phyloP scores from a whole-genome alignment of 2,329 filamentous ascomycete species.

The Nigrospora sphaerica region DNA sequence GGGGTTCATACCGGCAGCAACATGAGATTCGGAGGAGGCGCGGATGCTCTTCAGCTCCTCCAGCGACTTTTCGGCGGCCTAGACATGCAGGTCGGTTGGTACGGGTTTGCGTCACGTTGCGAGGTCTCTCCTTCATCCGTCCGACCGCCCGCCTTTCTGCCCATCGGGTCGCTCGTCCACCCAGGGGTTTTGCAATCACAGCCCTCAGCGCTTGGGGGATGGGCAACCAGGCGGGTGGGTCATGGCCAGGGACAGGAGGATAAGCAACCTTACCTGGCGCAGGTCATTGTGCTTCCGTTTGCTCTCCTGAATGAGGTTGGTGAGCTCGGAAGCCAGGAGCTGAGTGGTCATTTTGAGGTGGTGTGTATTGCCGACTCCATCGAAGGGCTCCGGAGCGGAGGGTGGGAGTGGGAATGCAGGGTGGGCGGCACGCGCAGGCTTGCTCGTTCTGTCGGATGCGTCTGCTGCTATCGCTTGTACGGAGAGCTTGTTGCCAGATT shows the following conservation, averaged over 20 bases:
- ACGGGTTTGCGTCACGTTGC: no score
- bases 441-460: no score
- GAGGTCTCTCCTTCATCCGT: no score
- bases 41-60: constrained; percentile 77
- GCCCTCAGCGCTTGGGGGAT: neutral
- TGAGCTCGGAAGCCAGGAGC: constrained; percentile 80
- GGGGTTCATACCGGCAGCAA: constrained; percentile 53
- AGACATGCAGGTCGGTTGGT: constrained; percentile 2
- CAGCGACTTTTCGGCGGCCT: constrained; percentile 90
- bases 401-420: neutral
- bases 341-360: constrained; percentile 73
- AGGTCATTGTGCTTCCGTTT: constrained; percentile 91
- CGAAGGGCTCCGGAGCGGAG: no score
- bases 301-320: constrained; percentile 88
- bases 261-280: constrained; percentile 55
- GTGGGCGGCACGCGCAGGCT: no score
- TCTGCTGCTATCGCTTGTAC: no score
- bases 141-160: no score
- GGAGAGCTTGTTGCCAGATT: constrained; percentile 23
- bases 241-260: neutral
- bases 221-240: neutral
- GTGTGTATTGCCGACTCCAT: constrained; percentile 13
- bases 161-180: no score
- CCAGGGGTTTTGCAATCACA: neutral
- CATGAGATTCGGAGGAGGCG: constrained; percentile 67